Percentiles rank a stretch among this genome's conserved stretches.
Conservation (phyloP, 164 flowering plant species). For the Warburgia ugandensis region DNA sequence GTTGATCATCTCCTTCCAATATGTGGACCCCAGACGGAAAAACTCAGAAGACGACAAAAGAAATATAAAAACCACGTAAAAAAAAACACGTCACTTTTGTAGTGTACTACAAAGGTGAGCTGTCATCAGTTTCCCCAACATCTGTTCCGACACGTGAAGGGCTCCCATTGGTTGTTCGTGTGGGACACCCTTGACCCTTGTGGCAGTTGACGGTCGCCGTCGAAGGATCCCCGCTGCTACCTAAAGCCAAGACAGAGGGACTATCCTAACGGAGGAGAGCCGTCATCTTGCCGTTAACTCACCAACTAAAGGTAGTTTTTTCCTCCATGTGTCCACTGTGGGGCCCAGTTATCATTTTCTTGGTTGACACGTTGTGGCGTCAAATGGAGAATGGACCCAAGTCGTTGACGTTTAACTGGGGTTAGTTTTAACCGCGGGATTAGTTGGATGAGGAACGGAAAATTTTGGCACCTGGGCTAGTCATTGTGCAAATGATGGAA, state of each 20-base stretch:
- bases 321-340: background rate
- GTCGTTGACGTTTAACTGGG: slow-evolving; percentile 5
- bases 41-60: no score
- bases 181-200: slow-evolving; percentile 16
- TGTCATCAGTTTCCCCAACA: no score
- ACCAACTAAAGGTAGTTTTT: background rate
- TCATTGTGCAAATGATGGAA: no score
- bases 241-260: slow-evolving; percentile 14
- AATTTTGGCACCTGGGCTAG: no score
- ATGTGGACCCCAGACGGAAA: no score
- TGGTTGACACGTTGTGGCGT: slow-evolving; percentile 9
- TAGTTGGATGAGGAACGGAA: background rate
- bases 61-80: no score
- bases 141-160: no score
- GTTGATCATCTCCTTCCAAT: no score
- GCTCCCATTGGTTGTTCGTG: background rate
- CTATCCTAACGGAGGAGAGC: slow-evolving; percentile 13
- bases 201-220: slow-evolving; percentile 23
- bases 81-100: no score
- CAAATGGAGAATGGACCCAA: background rate
- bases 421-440: background rate
- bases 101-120: no score
- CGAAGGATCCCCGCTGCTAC: slow-evolving; percentile 16
- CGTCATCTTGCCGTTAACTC: slow-evolving; percentile 9
- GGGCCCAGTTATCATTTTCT: background rate